Conservation (phyloP, 495 filamentous ascomycete genomes). For the Pyrenopolyporus hunteri region DNA sequence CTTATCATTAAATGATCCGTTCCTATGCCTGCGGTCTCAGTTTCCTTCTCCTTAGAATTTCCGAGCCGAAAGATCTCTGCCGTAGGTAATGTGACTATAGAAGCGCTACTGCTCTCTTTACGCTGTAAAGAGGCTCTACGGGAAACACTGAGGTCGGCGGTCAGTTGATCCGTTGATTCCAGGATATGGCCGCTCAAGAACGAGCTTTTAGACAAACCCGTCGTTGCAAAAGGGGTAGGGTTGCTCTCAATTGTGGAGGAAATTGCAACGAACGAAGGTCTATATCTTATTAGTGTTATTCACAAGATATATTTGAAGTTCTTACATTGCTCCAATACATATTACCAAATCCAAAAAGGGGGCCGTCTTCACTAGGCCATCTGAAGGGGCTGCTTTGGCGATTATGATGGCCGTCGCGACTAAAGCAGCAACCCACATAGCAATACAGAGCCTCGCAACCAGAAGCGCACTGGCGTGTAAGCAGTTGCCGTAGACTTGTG, state of each 20-base stretch:
- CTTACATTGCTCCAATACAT: slow-evolving; percentile 41
- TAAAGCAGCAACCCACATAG: slow-evolving; percentile 35
- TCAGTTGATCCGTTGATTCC: slow-evolving; percentile 28
- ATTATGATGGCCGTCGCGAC: slow-evolving; percentile 36
- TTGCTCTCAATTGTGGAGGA: slow-evolving; percentile 40
- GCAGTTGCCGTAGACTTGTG: slow-evolving; percentile 36
- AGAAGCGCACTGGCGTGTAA: slow-evolving; percentile 42
- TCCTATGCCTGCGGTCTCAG: background rate
- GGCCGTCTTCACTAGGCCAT: slow-evolving; percentile 20
- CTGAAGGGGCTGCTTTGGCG: slow-evolving; percentile 14
- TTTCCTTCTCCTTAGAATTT: background rate
- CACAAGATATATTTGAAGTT: background rate
- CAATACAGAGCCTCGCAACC: slow-evolving; percentile 38
- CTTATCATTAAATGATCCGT: slow-evolving; percentile 3
- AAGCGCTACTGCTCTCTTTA: slow-evolving; percentile 32
- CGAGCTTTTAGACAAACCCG: slow-evolving; percentile 25
- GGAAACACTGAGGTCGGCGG: slow-evolving; percentile 37
- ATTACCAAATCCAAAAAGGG: slow-evolving; percentile 35
- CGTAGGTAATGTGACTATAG: slow-evolving; percentile 35
- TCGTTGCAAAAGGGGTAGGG: slow-evolving; percentile 34
- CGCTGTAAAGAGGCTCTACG: slow-evolving; percentile 36
- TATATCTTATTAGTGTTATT: slow-evolving; percentile 10
- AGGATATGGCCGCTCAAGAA: slow-evolving; percentile 27
- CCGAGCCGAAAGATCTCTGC: slow-evolving; percentile 37
- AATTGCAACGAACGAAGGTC: slow-evolving; percentile 36